These are phyloP conservation scores for Fusarium sp. DNA, from an alignment of 2,329 filamentous ascomycete genomes.

Conservation along the genomic window DNA sequence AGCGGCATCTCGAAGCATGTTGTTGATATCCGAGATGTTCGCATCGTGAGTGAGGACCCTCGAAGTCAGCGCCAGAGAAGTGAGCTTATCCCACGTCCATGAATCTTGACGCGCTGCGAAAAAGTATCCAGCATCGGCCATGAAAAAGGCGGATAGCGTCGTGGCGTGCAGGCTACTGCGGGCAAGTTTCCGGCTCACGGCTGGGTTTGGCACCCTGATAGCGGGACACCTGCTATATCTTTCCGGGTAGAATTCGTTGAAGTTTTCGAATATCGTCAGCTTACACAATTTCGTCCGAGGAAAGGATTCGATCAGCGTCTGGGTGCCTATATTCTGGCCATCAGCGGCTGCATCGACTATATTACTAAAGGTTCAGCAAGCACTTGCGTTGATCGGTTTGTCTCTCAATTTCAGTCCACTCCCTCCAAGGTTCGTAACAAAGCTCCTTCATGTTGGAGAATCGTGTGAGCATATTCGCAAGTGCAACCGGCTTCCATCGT, in stretches of 20 bases:
- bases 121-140: conserved; percentile 53
- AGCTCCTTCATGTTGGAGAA: conserved; percentile 57
- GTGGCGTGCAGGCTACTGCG: conserved; percentile 50
- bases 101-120: conserved; percentile 44
- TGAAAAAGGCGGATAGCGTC: conserved; percentile 53
- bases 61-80: conserved; percentile 53
- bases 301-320: conserved; percentile 51
- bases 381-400: conserved; percentile 52
- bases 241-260: conserved; percentile 52
- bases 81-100: conserved; percentile 53
- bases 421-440: conserved; percentile 59
- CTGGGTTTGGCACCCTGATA: conserved; percentile 44
- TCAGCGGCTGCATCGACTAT: conserved; percentile 38
- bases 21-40: conserved; percentile 38
- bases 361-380: conserved; percentile 24
- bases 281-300: conserved; percentile 46
- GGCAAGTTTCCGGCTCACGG: conserved; percentile 50
- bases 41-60: conserved; percentile 45
- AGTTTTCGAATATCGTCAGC: conserved; percentile 56
- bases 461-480: conserved; percentile 54
- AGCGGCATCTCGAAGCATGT: conserved; percentile 50
- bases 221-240: conserved; percentile 22
- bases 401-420: conserved; percentile 43
- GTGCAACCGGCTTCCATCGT: conserved; percentile 53
- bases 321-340: conserved; percentile 41